Base-by-base conservation (phyloP, 192 early-diverging fungal genomes). In the Diversispora eburnea region DNA sequence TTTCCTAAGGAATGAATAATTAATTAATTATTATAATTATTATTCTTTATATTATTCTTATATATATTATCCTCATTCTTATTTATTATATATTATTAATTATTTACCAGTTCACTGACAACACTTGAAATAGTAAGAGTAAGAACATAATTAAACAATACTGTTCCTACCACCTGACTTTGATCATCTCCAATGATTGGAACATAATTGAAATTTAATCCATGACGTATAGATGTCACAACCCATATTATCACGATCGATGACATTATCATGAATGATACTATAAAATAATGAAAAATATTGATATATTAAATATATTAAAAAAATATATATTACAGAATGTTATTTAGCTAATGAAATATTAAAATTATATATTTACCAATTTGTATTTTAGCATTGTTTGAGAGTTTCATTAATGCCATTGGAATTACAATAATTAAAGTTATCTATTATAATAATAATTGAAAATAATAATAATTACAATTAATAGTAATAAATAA, bases 131-230 rank as follows among this genome's bases (percentile, higher is more conserved):
- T 75, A 5, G 89, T 88, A 43, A 87, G 88, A 45, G 88, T 87
- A 67, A 89, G 82, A 5, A 87, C 86, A 65, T 84, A 92, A 70
- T 91, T 93, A 59, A 91, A 91, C 54, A 93, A 79, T 25, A 91
- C 86, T n/a, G 81, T 84, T 4, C 89, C 90, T 49, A 93, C 78
- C 1, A 88, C 83, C 19, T 75, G 78, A 15, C 82, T 81, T 8
- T 83, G 58, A 72, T 89, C 76, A 8, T 43, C 25, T 4, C 89
- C 88, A 5, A 88, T 22, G 6, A 82, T 64, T 13, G 89, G 88
- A 73, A 90, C 80, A 5, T 79, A 69, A 3, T 77, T 42, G 7
- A 72, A 9, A 12, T 82, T 73, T 3, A 90, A 56, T 8, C 87
- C 89, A 42, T 81, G 78, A 19, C 77, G 60, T 39, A 82, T 75